Base-by-base conservation (phyloP, 225 moss, liverwort and hornwort genomes). In the Rhytidiadelphus loreus region DNA sequence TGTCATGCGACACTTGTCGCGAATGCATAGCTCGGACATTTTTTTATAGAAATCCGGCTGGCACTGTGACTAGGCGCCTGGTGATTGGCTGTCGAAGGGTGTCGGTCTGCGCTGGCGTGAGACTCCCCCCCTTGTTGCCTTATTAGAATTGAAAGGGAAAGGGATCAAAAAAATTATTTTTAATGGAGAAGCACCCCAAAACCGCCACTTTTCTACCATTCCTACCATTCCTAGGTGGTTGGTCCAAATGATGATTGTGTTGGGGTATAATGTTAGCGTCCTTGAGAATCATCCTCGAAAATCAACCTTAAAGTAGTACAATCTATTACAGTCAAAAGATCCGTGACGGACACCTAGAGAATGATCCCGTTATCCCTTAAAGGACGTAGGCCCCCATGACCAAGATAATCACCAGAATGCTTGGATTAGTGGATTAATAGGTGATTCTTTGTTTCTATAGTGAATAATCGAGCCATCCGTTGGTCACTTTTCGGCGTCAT, bases 41-140 rank as follows among this genome's bases (percentile, higher is more conserved):
- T 59, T 55, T 32, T 55, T 3, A 2, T 20, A 21, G 78, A 53
- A 68, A 22, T 46, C 87, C 60, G n/a, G 91, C 91, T 91, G 91
- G 56, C 87, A 68, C 0, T 2, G 86, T 81, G 84, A 91, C 87
- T 16, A 0, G 89, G 89, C 87, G 7, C 17, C 19, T 8, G 2
- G 12, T 3, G 7, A 89, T 87, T 89, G 89, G 89, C 32, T 39
- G 39, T 1, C 16, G 2, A 4, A 50, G 74, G 85, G 44, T 87
- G 84, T 84, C 55, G 86, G 80, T 30, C 78, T 86, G 77, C 33
- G 86, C 86, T 78, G 86, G 77, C 86, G 33, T 48, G 48, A 33
- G 35, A 33, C 33, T 6, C 14, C 11, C 8, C 29, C 61, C 11
- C 19, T 11, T 55, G n/a, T n/a, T 9, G 37, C 55, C 55, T 15